These are phyloP conservation scores for Debaryomyces castellii DNA, from an alignment of 805 yeast genomes.

Conservation along the genomic window DNA sequence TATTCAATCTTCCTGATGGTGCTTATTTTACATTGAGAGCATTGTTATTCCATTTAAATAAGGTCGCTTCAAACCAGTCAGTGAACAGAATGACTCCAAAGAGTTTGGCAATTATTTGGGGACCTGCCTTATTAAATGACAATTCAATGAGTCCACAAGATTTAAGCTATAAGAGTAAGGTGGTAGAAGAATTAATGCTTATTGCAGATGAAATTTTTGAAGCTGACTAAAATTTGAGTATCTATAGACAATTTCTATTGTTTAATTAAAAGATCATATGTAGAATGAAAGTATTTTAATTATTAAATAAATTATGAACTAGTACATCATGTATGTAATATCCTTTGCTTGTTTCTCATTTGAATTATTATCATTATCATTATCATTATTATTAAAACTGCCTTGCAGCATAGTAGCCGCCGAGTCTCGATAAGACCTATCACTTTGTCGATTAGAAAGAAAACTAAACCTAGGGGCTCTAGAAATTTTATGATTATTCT, in stretches of 20 bases:
- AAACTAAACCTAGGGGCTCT: slow-evolving; percentile 37
- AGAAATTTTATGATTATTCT: slow-evolving; percentile 21
- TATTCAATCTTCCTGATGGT: slow-evolving; percentile 90
- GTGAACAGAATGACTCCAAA: slow-evolving; percentile 79
- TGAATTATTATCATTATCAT: slow-evolving; percentile 3
- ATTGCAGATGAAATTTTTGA: slow-evolving; percentile 78
- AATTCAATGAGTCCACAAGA: slow-evolving; percentile 66
- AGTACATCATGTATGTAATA: slow-evolving; percentile 19
- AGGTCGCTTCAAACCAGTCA: slow-evolving; percentile 62
- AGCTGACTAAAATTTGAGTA: slow-evolving; percentile 28
- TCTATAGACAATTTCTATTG: too few species aligned
- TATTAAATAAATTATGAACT: neutral
- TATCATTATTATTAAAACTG: neutral
- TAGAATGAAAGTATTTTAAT: neutral
- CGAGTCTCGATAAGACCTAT: slow-evolving; percentile 3
- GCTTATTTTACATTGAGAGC: slow-evolving; percentile 90
- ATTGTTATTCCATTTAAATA: slow-evolving; percentile 79
- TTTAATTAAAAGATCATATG: neutral
- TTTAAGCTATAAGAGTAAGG: slow-evolving; percentile 70
- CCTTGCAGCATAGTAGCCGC: neutral
- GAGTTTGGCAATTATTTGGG: slow-evolving; percentile 90
- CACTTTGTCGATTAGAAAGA: slow-evolving; percentile 2
- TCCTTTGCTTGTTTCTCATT: slow-evolving; percentile 6
- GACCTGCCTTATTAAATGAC: slow-evolving; percentile 78
- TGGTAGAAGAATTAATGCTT: slow-evolving; percentile 78